Conservation (phyloP, 495 filamentous ascomycete species). For the Antarctomyces pellizariae region DNA sequence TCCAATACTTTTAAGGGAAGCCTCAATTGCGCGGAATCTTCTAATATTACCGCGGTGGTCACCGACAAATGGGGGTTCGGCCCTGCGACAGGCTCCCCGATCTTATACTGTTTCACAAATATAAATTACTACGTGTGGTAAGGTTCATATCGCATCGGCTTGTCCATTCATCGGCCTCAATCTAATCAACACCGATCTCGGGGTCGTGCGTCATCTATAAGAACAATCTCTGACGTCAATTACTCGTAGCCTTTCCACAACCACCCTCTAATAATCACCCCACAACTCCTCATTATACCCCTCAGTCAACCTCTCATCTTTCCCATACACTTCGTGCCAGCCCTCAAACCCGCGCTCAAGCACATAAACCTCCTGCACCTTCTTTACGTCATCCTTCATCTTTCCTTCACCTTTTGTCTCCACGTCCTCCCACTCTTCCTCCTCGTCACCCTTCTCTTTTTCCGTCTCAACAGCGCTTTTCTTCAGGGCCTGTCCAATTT, state of each 20-base stretch:
- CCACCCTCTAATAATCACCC: slow-evolving; percentile 16
- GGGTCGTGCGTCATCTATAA: too few species aligned
- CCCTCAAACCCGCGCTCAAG: slow-evolving; percentile 70
- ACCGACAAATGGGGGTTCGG: too few species aligned
- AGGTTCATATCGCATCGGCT: too few species aligned
- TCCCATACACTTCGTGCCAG: slow-evolving; percentile 77
- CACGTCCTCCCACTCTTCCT: slow-evolving; percentile 9
- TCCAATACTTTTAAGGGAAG: too few species aligned
- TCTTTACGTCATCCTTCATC: slow-evolving; percentile 5
- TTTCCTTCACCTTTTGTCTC: slow-evolving; percentile 8
- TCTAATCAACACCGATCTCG: too few species aligned
- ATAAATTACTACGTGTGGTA: too few species aligned
- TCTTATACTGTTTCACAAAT: too few species aligned
- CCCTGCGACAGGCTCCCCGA: too few species aligned
- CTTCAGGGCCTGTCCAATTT: slow-evolving; percentile 6
- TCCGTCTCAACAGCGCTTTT: slow-evolving; percentile 4
- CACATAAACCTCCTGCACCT: slow-evolving; percentile 47
- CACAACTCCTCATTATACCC: slow-evolving; percentile 71
- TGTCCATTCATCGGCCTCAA: too few species aligned
- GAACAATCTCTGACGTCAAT: too few species aligned
- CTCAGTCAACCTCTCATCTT: slow-evolving; percentile 64
- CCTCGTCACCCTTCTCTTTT: slow-evolving; percentile 2
- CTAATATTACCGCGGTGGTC: too few species aligned
- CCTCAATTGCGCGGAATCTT: too few species aligned
- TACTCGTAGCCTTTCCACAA: background rate